A percentile compares a stretch with the other conserved stretches of the same genome.
Conservation (phyloP, 164 flowering plant genomes). For the Vitis amurensis region DNA sequence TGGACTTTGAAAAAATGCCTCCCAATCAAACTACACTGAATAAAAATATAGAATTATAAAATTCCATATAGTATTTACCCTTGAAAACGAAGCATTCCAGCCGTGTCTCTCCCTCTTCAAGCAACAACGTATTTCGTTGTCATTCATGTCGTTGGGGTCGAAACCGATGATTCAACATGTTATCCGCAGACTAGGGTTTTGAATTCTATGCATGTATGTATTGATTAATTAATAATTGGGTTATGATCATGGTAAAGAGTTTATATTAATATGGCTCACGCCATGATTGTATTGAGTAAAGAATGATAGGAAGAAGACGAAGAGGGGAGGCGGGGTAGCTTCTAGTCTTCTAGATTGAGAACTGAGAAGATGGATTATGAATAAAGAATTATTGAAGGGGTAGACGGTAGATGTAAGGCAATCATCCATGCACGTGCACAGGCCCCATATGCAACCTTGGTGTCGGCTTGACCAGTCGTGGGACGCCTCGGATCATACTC, state of each 20-base stretch:
- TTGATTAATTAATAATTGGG: too few species aligned
- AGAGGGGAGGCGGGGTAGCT: not conserved
- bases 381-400: not conserved
- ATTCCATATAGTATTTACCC: not conserved
- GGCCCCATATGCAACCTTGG: slow-evolving; percentile 40
- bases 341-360: slow-evolving; percentile 11
- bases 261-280: too few species aligned
- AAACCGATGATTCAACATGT: slow-evolving; percentile 20
- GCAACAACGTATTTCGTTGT: slow-evolving; percentile 18
- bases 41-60: not conserved
- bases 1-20: slow-evolving; percentile 52
- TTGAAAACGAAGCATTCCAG: slow-evolving; percentile 24
- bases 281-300: too few species aligned
- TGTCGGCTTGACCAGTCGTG: slow-evolving; percentile 54
- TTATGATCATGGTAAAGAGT: too few species aligned
- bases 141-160: slow-evolving; percentile 8
- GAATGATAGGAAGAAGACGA: too few species aligned
- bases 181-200: not conserved
- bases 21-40: slow-evolving; percentile 46
- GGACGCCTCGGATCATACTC: slow-evolving; percentile 1
- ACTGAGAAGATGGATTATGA: slow-evolving; percentile 4
- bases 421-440: slow-evolving; percentile 45
- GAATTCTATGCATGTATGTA: too few species aligned
- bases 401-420: slow-evolving; percentile 17
- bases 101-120: slow-evolving; percentile 29